These are phyloP conservation scores for Plenodomus lindquistii DNA, from an alignment of 2,329 filamentous ascomycete species.

Conservation along the genomic window DNA sequence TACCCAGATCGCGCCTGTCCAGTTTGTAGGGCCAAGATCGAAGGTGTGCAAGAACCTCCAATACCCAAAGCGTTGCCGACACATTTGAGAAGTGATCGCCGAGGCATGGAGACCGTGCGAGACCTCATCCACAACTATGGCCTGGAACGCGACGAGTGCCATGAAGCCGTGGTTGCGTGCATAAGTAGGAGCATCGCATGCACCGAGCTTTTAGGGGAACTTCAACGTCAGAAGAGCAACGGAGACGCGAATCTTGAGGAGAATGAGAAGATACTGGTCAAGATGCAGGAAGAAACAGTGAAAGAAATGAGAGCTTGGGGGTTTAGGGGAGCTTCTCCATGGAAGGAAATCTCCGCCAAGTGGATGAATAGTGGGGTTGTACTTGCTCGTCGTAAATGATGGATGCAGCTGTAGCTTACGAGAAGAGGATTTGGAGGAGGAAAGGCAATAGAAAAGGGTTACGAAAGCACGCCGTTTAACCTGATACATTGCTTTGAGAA, in stretches of 20 bases:
- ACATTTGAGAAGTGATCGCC: slow-evolving; percentile 10
- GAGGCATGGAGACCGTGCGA: slow-evolving; percentile 4
- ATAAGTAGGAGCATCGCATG: slow-evolving; percentile 27
- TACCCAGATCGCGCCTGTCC: slow-evolving; percentile 27
- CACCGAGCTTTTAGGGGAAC: slow-evolving; percentile 10
- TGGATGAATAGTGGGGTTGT: slow-evolving; percentile 21
- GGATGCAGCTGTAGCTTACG: too few species aligned
- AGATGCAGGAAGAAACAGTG: slow-evolving; percentile 4
- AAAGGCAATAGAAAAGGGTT: too few species aligned
- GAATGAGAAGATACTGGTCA: slow-evolving; percentile 4
- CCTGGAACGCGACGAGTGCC: slow-evolving; percentile 14
- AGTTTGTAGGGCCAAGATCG: slow-evolving; percentile 22
- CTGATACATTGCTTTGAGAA: background rate
- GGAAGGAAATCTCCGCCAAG: slow-evolving; percentile 12
- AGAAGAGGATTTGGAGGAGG: too few species aligned
- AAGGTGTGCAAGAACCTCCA: slow-evolving; percentile 5
- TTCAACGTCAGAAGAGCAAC: background rate
- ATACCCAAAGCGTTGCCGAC: slow-evolving; percentile 1
- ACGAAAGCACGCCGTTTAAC: too few species aligned
- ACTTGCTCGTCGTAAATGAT: too few species aligned
- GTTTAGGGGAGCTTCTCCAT: slow-evolving; percentile 12
- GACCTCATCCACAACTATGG: slow-evolving; percentile 12
- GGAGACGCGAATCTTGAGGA: background rate
- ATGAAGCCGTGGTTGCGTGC: slow-evolving; percentile 9
- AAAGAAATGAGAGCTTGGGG: slow-evolving; percentile 25